Evolutionary conservation across 345 rosid genomes (phyloP).

Genomic region (Mercurialis annua): DNA sequence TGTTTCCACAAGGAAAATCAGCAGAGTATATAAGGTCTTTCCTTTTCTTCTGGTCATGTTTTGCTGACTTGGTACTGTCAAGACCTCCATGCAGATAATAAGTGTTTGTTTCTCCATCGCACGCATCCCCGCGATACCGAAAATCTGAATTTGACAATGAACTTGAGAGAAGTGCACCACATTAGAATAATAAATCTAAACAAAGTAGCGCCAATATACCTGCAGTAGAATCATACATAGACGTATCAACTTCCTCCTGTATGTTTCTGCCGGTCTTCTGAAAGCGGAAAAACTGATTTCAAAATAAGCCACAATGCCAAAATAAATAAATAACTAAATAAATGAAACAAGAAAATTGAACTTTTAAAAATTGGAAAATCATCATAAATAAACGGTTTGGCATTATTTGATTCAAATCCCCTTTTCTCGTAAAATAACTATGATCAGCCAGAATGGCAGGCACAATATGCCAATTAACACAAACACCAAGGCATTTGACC

Average conservation of each 20-base stretch:
- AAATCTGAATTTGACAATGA: slow-evolving; percentile 45
- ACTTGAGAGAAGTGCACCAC: slow-evolving; percentile 22
- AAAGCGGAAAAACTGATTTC: slow-evolving; percentile 3
- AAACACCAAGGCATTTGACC: neutral
- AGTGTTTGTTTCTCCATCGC: slow-evolving; percentile 69
- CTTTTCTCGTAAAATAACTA: neutral
- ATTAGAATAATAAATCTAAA: slow-evolving; percentile 14
- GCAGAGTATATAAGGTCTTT: slow-evolving; percentile 46
- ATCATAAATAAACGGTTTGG: neutral
- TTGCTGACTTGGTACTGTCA: slow-evolving; percentile 53
- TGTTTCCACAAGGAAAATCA: slow-evolving; percentile 53
- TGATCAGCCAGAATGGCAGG: no score
- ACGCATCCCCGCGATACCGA: slow-evolving; percentile 51
- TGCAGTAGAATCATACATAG: slow-evolving; percentile 58
- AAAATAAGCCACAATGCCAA: no score
- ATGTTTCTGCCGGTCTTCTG: slow-evolving; percentile 71
- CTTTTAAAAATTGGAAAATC: neutral
- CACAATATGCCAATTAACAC: neutral
- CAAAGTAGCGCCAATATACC: slow-evolving; percentile 41
- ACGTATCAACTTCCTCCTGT: slow-evolving; percentile 89
- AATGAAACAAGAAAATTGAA: slow-evolving; percentile 12
- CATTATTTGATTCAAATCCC: neutral
- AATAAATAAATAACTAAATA: no score
- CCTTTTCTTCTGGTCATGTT: slow-evolving; percentile 57
- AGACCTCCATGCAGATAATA: slow-evolving; percentile 64